phyloP scores from a whole-genome alignment of 2,329 filamentous ascomycete genomes.

The Mollisia scopiformis region DNA sequence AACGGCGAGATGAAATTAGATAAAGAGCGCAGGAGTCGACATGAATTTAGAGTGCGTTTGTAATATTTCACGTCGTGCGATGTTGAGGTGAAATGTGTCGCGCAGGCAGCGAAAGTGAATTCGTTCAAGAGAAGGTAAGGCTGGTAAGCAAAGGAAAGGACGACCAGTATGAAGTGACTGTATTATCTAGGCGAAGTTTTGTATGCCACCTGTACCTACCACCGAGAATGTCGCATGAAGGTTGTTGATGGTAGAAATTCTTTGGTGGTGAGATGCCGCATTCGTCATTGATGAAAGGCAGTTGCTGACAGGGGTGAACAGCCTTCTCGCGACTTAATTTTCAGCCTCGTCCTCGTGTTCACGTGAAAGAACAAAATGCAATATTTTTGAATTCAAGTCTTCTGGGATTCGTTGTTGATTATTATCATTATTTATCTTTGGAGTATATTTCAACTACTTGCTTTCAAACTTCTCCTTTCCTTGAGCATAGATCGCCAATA shows the following conservation, averaged over 20 bases:
- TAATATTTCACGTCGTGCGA: background rate
- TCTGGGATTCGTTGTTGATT: no score
- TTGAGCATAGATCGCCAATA: no score
- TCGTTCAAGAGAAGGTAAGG: background rate
- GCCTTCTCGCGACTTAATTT: background rate
- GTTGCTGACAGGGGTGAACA: background rate
- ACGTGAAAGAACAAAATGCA: background rate
- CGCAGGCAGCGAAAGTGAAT: constrained; percentile 1
- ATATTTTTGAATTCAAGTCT: no score
- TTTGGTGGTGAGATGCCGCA: background rate
- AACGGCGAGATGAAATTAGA: background rate
- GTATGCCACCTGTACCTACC: background rate
- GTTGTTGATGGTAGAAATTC: background rate
- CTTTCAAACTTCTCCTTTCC: no score
- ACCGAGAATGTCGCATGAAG: background rate
- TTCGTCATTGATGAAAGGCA: background rate
- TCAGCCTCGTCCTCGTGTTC: background rate
- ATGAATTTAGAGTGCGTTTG: background rate
- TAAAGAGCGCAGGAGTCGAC: background rate
- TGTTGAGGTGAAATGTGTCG: background rate
- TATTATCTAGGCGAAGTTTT: background rate
- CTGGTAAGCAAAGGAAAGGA: background rate
- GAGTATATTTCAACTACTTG: no score
- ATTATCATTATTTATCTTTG: no score
- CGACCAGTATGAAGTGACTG: background rate